phyloP scores from a whole-genome alignment of 257 asterid genomes.

The Penstemon davidsonii region DNA sequence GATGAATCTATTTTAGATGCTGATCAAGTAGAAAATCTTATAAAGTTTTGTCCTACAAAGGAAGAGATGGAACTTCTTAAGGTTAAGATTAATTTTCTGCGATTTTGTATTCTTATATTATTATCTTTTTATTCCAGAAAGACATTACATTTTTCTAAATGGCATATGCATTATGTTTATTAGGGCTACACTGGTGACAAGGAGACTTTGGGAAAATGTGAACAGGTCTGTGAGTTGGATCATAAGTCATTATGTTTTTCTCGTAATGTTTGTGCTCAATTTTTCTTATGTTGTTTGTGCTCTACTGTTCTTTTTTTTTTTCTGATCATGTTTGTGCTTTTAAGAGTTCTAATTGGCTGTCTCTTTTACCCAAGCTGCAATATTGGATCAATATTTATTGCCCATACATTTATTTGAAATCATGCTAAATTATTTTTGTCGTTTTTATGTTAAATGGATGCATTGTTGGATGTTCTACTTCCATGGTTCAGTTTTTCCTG shows the following conservation, averaged over 20 bases:
- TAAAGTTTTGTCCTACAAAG: conserved; percentile 94
- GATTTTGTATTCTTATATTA: conserved; percentile 19
- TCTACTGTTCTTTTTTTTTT: neutral
- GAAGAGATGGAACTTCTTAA: conserved; percentile 98
- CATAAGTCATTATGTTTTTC: conserved; percentile 17
- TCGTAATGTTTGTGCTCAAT: conserved; percentile 16
- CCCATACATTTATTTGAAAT: too few species aligned
- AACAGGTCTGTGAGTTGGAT: conserved; percentile 64
- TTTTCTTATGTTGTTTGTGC: conserved; percentile 23
- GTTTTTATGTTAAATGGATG: neutral
- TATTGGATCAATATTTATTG: neutral
- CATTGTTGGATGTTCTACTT: conserved; percentile 26
- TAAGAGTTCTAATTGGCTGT: conserved; percentile 8
- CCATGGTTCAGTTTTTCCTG: conserved; percentile 79
- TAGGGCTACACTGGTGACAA: conserved; percentile 87
- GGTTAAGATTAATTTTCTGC: conserved; percentile 47
- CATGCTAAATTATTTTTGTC: too few species aligned
- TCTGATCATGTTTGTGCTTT: conserved; percentile 15
- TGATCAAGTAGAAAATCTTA: conserved; percentile 97
- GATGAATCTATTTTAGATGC: conserved; percentile 94
- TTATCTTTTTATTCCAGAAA: conserved; percentile 21
- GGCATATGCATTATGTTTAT: conserved; percentile 29
- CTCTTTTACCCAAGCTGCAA: neutral
- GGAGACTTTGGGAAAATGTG: conserved; percentile 92
- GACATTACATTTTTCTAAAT: conserved; percentile 22